A percentile compares a stretch with the other conserved stretches of the same genome.
Conservation (phyloP, 2,329 filamentous ascomycete species). For the Microsporum canis region DNA sequence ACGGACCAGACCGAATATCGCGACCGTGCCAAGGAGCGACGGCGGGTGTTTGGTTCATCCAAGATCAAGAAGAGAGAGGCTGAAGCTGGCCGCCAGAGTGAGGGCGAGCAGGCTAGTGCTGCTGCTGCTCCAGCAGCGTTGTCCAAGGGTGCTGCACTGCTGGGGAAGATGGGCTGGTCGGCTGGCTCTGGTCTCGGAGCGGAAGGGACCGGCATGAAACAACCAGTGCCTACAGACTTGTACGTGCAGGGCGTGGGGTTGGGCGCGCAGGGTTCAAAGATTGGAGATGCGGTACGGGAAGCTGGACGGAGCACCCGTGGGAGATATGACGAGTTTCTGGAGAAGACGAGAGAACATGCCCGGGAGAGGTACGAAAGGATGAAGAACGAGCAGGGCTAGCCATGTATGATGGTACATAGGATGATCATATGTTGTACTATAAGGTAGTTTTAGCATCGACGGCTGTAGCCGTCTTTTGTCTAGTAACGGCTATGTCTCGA, state of each 20-base stretch:
- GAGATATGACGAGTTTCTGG: slow-evolving; percentile 38
- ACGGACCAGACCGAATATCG: slow-evolving; percentile 33
- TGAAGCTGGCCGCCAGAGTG: slow-evolving; percentile 6
- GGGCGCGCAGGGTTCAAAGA: slow-evolving; percentile 39
- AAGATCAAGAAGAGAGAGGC: slow-evolving; percentile 28
- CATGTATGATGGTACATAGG: background rate
- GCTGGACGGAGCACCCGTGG: slow-evolving; percentile 38
- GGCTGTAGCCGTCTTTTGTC: background rate
- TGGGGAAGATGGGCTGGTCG: slow-evolving; percentile 43
- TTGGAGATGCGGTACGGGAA: slow-evolving; percentile 40
- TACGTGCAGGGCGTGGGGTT: slow-evolving; percentile 41
- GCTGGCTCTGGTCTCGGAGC: slow-evolving; percentile 39
- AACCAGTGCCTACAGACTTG: slow-evolving; percentile 38
- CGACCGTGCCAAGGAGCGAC: slow-evolving; percentile 37
- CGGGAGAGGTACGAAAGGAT: slow-evolving; percentile 39
- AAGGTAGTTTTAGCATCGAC: too few species aligned
- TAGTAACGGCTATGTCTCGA: background rate
- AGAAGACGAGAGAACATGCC: slow-evolving; percentile 37
- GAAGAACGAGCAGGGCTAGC: slow-evolving; percentile 14
- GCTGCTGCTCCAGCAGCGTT: slow-evolving; percentile 21
- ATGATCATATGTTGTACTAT: too few species aligned
- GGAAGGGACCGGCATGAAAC: slow-evolving; percentile 38
- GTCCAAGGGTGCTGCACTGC: slow-evolving; percentile 41
- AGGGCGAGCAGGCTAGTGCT: slow-evolving; percentile 12
- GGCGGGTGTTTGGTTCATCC: slow-evolving; percentile 32